These are phyloP conservation scores for Kwoniella sp. DNA, from an alignment of 768 basidiomycete species.

Conservation along the genomic window DNA sequence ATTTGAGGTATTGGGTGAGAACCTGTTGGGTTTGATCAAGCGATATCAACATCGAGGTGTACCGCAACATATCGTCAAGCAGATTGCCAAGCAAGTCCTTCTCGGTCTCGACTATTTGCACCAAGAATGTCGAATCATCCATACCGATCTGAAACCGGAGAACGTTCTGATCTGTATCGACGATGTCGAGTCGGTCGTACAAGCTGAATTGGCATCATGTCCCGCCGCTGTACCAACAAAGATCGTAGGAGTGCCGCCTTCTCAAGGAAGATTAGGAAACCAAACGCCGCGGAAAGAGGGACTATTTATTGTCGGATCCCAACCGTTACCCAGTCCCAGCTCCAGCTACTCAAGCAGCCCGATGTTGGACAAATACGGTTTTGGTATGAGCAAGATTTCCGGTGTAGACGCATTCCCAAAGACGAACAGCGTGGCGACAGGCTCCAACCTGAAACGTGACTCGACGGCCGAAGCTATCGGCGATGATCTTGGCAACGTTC, in stretches of 20 bases:
- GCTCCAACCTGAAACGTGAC: slow-evolving; percentile 57
- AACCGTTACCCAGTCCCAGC: slow-evolving; percentile 78
- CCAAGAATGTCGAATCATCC: slow-evolving; percentile 92
- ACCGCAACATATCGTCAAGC: slow-evolving; percentile 85
- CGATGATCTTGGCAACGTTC: slow-evolving; percentile 58
- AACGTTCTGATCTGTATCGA: slow-evolving; percentile 97
- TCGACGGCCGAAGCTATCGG: slow-evolving; percentile 62
- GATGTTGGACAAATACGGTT: slow-evolving; percentile 80
- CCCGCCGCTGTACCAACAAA: slow-evolving; percentile 68
- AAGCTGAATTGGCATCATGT: slow-evolving; percentile 69
- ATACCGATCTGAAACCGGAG: slow-evolving; percentile 97
- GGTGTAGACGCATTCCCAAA: slow-evolving; percentile 32
- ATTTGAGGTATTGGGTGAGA: slow-evolving; percentile 97
- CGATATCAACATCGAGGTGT: slow-evolving; percentile 98
- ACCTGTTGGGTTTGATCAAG: slow-evolving; percentile 90
- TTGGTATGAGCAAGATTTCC: slow-evolving; percentile 88
- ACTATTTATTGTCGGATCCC: slow-evolving; percentile 86
- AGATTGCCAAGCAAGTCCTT: slow-evolving; percentile 95
- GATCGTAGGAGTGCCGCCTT: slow-evolving; percentile 84
- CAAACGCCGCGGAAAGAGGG: slow-evolving; percentile 85
- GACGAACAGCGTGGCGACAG: slow-evolving; percentile 41
- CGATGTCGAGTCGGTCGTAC: slow-evolving; percentile 90
- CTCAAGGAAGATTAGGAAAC: slow-evolving; percentile 90
- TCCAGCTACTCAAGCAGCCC: slow-evolving; percentile 71
- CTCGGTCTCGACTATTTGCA: slow-evolving; percentile 98